These are phyloP conservation scores for Colletotrichum simmondsii DNA, from an alignment of 2,329 filamentous ascomycete species.

Conservation along the genomic window DNA sequence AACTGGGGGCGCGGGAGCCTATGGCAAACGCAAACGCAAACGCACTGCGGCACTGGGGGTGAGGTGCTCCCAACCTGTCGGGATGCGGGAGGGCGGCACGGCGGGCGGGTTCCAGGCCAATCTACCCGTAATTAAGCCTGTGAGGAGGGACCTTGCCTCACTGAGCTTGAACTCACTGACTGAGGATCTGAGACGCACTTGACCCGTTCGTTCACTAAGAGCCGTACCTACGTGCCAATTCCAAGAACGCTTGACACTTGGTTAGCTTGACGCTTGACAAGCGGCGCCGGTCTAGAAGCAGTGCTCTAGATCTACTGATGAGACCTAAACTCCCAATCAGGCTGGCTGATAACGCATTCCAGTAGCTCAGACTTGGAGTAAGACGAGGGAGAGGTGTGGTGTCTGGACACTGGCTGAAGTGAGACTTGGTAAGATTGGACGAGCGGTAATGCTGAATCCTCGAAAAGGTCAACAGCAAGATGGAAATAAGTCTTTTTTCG, in stretches of 20 bases:
- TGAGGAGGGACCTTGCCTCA: background rate
- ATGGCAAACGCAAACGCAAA: background rate
- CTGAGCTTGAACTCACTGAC: background rate
- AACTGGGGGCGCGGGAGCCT: background rate
- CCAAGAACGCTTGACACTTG: background rate
- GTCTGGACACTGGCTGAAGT: background rate
- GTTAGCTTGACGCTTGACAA: background rate
- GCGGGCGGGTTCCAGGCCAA: conserved; percentile 6
- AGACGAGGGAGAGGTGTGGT: background rate
- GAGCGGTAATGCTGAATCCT: background rate
- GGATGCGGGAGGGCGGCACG: conserved; percentile 11
- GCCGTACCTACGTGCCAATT: background rate
- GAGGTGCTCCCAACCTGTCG: conserved; percentile 24
- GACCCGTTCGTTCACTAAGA: too few species aligned
- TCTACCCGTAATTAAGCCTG: background rate
- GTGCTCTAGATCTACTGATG: background rate
- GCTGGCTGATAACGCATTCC: background rate
- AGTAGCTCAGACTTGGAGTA: background rate
- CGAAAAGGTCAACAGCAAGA: too few species aligned
- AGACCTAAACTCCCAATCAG: background rate
- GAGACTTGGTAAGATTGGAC: background rate
- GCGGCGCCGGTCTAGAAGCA: conserved; percentile 9
- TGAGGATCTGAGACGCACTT: background rate
- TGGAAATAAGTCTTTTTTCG: too few species aligned
- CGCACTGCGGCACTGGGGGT: background rate